Base-by-base conservation (phyloP, 306 rosid species). In the Prunus mongolica region DNA sequence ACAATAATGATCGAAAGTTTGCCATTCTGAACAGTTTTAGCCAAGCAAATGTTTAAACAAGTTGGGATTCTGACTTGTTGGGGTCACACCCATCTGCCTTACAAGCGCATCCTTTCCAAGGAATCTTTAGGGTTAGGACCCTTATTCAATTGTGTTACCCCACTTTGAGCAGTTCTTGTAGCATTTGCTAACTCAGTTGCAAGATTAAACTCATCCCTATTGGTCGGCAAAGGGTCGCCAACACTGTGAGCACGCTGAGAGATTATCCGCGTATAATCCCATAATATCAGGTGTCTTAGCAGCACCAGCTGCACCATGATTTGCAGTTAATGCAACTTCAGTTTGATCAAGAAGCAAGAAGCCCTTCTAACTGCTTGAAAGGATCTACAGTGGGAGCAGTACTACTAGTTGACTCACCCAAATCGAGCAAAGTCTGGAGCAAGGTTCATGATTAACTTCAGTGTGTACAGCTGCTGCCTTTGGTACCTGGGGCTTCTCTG, bases 61-160 rank as follows among this genome's bases (percentile, higher is more conserved):
- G 34, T 30, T 30, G 5, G 34, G 34, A 4, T 30, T 93, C 82
- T 84, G 93, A 79, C 84, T 86, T n/a, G 96, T 49, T 45, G 96
- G 96, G 68, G 52, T 93, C 84, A 93, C 98, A 2, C 98, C 98
- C 94, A 93, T 75, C 83, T 93, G 98, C 85, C 98, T 89, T 64
- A 90, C 98, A 57, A 83, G 85, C 22, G 98, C 88, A 30, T 30
- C 34, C 5, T 30, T 30, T 30, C 34, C 79, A 93, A 78, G 2
- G 96, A 58, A 46, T 81, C 85, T 81, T 79, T 89, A 9, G 60
- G 32, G 44, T 85, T 81, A 19, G 86, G 87, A 61, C 94, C 98
- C 83, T 87, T 30, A 30, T 30, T 30, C 34, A 30, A 30, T 78
- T 78, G 46, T 5, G 87, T 70, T 45, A 81, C 73, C 52, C 84